A percentile compares a stretch with the other conserved stretches of the same genome.
These are phyloP conservation scores for Castanea mollissima DNA, from an alignment of 306 rosid species.

Conservation along the genomic window DNA sequence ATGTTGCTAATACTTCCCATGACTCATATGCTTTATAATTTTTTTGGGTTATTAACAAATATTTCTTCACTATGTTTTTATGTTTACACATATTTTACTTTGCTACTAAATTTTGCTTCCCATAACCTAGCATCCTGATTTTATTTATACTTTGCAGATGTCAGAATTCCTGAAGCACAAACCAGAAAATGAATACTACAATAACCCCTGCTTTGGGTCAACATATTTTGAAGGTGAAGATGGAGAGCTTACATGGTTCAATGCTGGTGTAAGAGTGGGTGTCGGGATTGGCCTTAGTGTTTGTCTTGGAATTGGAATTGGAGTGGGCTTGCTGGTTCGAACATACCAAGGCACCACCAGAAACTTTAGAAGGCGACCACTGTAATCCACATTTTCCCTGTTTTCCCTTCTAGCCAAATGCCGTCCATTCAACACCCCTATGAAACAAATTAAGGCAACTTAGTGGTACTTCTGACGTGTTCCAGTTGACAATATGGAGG, in stretches of 20 bases:
- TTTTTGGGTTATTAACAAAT: neutral
- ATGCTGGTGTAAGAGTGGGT: slow-evolving; percentile 75
- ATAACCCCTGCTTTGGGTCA: slow-evolving; percentile 34
- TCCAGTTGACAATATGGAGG: slow-evolving; percentile 1
- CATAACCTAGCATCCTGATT: neutral
- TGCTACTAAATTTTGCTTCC: neutral
- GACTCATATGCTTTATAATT: neutral
- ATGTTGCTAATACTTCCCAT: neutral
- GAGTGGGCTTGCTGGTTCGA: slow-evolving; percentile 69
- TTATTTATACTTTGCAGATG: slow-evolving; percentile 10
- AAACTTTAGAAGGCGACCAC: slow-evolving; percentile 51
- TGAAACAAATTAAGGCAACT: slow-evolving; percentile 24
- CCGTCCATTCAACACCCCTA: slow-evolving; percentile 11
- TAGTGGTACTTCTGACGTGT: neutral
- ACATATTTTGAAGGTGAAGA: slow-evolving; percentile 63
- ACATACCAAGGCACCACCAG: slow-evolving; percentile 80
- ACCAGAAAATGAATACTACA: slow-evolving; percentile 43
- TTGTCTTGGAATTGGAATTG: slow-evolving; percentile 80
- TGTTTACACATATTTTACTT: neutral
- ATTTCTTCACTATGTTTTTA: neutral
- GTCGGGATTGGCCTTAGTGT: slow-evolving; percentile 83
- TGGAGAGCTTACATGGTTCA: slow-evolving; percentile 84
- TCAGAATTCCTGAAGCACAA: slow-evolving; percentile 27
- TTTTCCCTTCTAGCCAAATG: slow-evolving; percentile 4
- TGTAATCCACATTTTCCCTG: slow-evolving; percentile 9